Base-by-base conservation (phyloP, 2,329 filamentous ascomycete genomes). In the Beauveria pseudobassiana region DNA sequence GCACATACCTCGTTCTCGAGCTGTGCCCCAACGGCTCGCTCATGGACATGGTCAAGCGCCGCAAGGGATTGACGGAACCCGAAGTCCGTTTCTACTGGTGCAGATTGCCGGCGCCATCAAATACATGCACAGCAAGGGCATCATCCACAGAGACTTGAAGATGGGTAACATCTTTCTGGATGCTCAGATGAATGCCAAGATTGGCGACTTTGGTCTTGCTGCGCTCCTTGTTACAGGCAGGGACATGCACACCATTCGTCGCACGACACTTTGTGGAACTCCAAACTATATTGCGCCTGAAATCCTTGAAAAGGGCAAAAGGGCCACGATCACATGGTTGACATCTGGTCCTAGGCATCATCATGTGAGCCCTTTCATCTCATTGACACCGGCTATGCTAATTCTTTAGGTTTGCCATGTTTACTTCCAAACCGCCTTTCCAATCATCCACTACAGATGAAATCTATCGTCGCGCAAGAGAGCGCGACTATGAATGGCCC, bases 341-440 rank as follows among this genome's bases (percentile, higher is more conserved):
- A 99, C 72, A 90, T 99, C 61, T 99, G 96, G 96, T 96, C 93
- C 82, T 99, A 71, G 95, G 96, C 22, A 95, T 99, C 67, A 99
- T 99, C 72, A 92, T 96, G 87, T 93, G 78, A 78, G 86, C 69
- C 30, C n/a, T 49, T 10, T 30, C 28, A 10, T 61, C 8, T 3
- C 52, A 18, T 42, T 43, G 5, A 43, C 30, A 12, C 10, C 5
- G 40, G 30, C 38, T 28, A 30, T 52, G 58, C 59, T 64, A 50
- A 59, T 20, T 59, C 10, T 2, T 10, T 67, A 91, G 89, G 74
- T 98, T 96, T 76, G 96, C 95, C 54, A 93, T 99, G 85, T 88
- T 98, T 52, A 95, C 95, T 8, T 96, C 95, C 22, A 96, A 93
- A 69, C 93, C 95, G 1, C 95, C 95, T 0, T 99, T 99, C 74